Evolutionary conservation across 805 yeast genomes (phyloP).

Genomic region (Schwanniomyces yamadae): DNA sequence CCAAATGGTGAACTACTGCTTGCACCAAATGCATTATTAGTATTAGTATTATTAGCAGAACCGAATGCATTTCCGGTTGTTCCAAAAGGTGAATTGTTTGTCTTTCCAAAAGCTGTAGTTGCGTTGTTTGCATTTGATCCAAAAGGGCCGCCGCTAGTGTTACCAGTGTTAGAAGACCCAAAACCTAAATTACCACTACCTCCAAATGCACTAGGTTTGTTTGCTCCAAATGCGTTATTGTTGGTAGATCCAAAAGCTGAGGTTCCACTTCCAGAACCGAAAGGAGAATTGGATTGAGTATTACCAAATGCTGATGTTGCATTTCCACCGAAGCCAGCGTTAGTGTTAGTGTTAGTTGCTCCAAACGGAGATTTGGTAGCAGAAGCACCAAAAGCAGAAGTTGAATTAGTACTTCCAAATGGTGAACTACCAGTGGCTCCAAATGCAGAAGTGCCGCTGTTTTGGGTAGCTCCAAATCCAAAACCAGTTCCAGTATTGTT

Average conservation of each 20-base stretch:
- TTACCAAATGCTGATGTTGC: slow-evolving; percentile 23
- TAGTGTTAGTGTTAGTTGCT: slow-evolving; percentile 16
- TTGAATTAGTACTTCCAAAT: slow-evolving; percentile 13
- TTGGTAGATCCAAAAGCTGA: slow-evolving; percentile 20
- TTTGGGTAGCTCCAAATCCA: slow-evolving; percentile 17
- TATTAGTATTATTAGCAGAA: slow-evolving; percentile 13
- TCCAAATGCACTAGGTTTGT: slow-evolving; percentile 39
- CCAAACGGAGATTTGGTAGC: slow-evolving; percentile 21
- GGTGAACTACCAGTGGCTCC: slow-evolving; percentile 21
- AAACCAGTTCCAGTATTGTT: slow-evolving; percentile 22
- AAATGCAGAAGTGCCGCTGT: slow-evolving; percentile 14
- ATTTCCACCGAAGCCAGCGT: slow-evolving; percentile 18
- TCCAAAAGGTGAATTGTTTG: slow-evolving; percentile 17
- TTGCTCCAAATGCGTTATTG: slow-evolving; percentile 31
- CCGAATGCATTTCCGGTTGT: slow-evolving; percentile 21
- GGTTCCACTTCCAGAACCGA: slow-evolving; percentile 9
- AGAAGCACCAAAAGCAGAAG: slow-evolving; percentile 20
- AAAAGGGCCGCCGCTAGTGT: slow-evolving; percentile 23
- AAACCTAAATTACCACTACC: slow-evolving; percentile 26
- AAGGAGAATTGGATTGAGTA: slow-evolving; percentile 23
- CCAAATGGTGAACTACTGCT: slow-evolving; percentile 35
- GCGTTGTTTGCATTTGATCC: slow-evolving; percentile 24
- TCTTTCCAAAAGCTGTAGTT: slow-evolving; percentile 15
- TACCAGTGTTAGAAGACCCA: slow-evolving; percentile 30
- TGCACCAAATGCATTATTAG: slow-evolving; percentile 33